Conservation (phyloP, 164 flowering plant species). For the Annona squamosa region DNA sequence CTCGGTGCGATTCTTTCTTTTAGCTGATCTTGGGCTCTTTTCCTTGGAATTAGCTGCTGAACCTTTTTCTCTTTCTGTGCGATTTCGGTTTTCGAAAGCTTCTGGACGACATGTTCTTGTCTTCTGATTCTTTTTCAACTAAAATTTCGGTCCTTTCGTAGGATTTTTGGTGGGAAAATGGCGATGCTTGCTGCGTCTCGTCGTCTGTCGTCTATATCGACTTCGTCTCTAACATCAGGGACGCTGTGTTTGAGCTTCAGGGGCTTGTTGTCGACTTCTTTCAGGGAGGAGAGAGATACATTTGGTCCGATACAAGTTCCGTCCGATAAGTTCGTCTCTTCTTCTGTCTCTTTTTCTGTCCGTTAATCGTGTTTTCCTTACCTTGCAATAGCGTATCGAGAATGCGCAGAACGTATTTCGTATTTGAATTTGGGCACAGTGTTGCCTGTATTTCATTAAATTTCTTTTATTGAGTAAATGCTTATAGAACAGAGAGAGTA, state of each 20-base stretch:
- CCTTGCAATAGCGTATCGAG: too few relatives aligned
- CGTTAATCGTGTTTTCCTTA: too few relatives aligned
- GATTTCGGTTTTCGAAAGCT: not conserved
- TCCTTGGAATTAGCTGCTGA: not conserved
- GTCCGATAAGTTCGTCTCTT: slow-evolving; percentile 51
- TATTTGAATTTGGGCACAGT: too few relatives aligned
- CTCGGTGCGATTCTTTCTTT: not conserved
- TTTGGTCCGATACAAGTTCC: slow-evolving; percentile 83
- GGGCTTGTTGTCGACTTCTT: slow-evolving; percentile 25
- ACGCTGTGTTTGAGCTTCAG: slow-evolving; percentile 9
- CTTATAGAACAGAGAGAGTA: not conserved
- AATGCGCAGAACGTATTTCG: too few relatives aligned
- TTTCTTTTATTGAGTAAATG: too few relatives aligned
- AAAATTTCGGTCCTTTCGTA: not conserved
- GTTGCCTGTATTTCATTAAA: too few relatives aligned
- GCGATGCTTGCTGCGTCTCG: slow-evolving; percentile 33
- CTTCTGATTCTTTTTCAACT: not conserved
- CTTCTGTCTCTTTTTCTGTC: not conserved
- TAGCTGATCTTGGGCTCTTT: not conserved
- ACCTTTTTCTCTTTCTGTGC: not conserved
- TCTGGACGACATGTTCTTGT: not conserved
- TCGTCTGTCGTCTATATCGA: slow-evolving; percentile 29
- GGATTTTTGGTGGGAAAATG: slow-evolving; percentile 22
- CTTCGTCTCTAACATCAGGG: slow-evolving; percentile 1
- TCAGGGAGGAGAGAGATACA: slow-evolving; percentile 59